phyloP scores from a whole-genome alignment of 2,329 filamentous ascomycete genomes.

The Cercospora zeae-maydis region DNA sequence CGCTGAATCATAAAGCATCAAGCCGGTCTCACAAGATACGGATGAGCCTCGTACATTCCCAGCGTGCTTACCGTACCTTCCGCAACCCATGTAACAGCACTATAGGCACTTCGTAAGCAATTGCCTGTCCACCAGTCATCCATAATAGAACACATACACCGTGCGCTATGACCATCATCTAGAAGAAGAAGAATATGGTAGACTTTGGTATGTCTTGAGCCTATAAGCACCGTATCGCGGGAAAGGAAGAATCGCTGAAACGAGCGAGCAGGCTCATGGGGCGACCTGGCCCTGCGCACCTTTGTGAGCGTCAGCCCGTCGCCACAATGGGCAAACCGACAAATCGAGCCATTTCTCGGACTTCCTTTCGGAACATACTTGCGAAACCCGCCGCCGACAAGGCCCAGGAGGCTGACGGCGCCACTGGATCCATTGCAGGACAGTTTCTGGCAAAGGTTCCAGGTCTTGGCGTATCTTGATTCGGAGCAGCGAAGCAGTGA shows the following conservation, averaged over 20 bases:
- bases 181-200: conserved; percentile 11
- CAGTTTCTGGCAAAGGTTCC: conserved; percentile 28
- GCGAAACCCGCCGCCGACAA: conserved; percentile 27
- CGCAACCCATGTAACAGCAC: not conserved
- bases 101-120: not conserved
- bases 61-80: not conserved
- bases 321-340: conserved; percentile 32
- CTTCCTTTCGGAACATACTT: conserved; percentile 35
- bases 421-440: conserved; percentile 25
- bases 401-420: conserved; percentile 30
- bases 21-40: not conserved
- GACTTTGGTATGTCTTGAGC: conserved; percentile 17
- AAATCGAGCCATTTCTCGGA: conserved; percentile 33
- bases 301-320: conserved; percentile 34
- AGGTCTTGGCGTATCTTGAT: conserved; percentile 25
- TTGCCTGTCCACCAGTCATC: not conserved
- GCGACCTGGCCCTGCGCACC: conserved; percentile 30
- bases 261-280: conserved; percentile 27
- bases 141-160: no score
- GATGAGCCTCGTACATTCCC: not conserved
- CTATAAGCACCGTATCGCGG: conserved; percentile 10
- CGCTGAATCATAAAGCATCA: not conserved
- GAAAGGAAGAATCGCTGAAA: conserved; percentile 1
- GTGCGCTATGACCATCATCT: not conserved
- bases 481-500: conserved; percentile 26